Evolutionary conservation across 2,329 filamentous ascomycete species (phyloP), one percentile per base, ranked within the genome.

Genomic region (Nigrograna mackinnonii): DNA sequence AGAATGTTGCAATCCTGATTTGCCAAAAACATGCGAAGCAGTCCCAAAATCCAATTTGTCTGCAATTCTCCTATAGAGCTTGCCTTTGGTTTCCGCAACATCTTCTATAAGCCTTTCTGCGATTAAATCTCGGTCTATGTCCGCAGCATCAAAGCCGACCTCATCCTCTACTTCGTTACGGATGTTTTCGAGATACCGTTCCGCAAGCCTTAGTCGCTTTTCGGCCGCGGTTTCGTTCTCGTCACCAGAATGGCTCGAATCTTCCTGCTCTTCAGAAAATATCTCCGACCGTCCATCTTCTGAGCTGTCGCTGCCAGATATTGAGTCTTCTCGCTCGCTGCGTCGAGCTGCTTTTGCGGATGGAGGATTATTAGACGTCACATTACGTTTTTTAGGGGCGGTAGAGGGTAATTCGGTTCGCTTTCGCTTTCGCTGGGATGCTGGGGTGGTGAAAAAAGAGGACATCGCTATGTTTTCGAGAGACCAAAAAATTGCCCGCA

Each of bases 401-500:
- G 83, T 78, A 19, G 78, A 77, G 5, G 75, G 62, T 47, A 52
- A 47, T 37, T 72, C 61, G 26, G 66, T 43, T 44, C 91, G 81
- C 78, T 97, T 97, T 59, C 94, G 80, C 79, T 97, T 97, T 75
- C 89, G 89, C 64, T 92, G 87, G 37, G 87, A 86, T 30, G 87
- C 87, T 5, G 94, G 91, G 28, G 86, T 77, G 38, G 91, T 96
- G 73, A 99, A 99, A 73, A 97, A 99, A 28, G 91, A 95, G 62
- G 92, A 95, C 65, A 68, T 68, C 37, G 53, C 43, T 49, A 41
- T 19, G 28, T 28, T 28, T 9, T 28, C 9, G 9, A 9, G n/a
- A 28, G n/a, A 28, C 9, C 17, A 17, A 28, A 47, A 30, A 31
- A 35, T 39, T 44, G 24, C 35, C n/a, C 36, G 32, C 31, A 16